Evolutionary conservation across 1,284 basidiomycete genomes (phyloP), one percentile per base, ranked within the genome.

Genomic region (Trametes sp.): DNA sequence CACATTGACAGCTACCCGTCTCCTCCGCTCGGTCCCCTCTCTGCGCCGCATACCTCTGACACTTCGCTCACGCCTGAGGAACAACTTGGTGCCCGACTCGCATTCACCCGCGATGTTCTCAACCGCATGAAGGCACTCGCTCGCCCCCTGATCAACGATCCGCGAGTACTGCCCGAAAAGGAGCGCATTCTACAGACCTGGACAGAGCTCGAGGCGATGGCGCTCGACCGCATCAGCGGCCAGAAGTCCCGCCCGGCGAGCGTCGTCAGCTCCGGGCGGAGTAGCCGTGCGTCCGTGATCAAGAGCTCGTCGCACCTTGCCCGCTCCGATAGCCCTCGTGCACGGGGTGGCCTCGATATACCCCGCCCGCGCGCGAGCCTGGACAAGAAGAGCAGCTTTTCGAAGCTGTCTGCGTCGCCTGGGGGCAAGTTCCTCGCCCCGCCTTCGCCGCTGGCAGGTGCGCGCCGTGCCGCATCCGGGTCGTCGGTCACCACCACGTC

Each of bases 161-260:
- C 74, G 21, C 83, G 92, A 48, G 86, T 85, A 11, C 72, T 76
- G 24, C 73, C 80, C 9, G 92, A 94, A 70, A 80, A 81, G 59
- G 77, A 80, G 6, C 84, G 92, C 23, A 78, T 93, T 31, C 74
- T 85, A 46, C 92, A 94, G 74, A 91, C 91, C 1, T 94, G 90
- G 90, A 76, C 74, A 33, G 93, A 95, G 75, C 76, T 95, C 36
- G 83, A 87, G 65, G 90, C 92, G 33, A 94, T 94, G 92, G 86
- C 82, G 33, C 80, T 80, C 41, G 92, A 94, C 64, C 82, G 83
- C 45, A 76, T 92, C 19, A 77, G 74, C 38, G 87, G 84, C 10
- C 83, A 77, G 65, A 85, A 82, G 65, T 90, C 90, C 44, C 81
- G 90, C 33, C 85, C 92, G 10, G 74, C 78, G 28, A 93, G 92